These are phyloP conservation scores for Sugiyamaella japonica DNA, from an alignment of 1,139 yeast genomes.

Conservation along the genomic window DNA sequence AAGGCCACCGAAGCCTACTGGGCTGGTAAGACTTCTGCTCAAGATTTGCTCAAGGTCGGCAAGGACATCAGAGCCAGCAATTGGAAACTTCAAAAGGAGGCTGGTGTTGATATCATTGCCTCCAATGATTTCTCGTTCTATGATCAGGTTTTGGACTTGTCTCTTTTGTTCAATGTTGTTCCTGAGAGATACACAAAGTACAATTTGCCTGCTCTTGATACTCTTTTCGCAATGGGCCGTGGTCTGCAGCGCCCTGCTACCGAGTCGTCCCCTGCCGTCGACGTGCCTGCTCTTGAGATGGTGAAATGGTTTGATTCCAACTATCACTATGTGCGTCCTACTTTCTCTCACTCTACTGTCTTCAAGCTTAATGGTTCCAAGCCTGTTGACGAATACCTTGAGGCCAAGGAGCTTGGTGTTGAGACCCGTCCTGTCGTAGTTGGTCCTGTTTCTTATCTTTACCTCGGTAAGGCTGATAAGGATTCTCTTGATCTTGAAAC, in stretches of 20 bases:
- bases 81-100: conserved; percentile 97
- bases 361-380: conserved; percentile 95
- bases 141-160: conserved; percentile 94
- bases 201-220: conserved; percentile 86
- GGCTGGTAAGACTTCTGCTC: conserved; percentile 88
- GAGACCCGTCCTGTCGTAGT: conserved; percentile 96
- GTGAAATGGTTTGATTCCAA: conserved; percentile 99
- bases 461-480: conserved; percentile 97
- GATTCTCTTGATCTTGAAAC: conserved; percentile 96
- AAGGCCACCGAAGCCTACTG: conserved; percentile 99
- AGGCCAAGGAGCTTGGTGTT: conserved; percentile 94
- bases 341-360: conserved; percentile 90
- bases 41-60: conserved; percentile 87
- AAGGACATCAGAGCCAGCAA: conserved; percentile 92
- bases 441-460: conserved; percentile 95
- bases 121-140: conserved; percentile 98
- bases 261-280: conserved; percentile 84
- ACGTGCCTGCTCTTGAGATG: conserved; percentile 99
- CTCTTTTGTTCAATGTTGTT: conserved; percentile 88
- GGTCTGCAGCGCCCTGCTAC: conserved; percentile 98
- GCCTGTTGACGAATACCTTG: conserved; percentile 96
- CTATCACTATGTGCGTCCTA: conserved; percentile 99
- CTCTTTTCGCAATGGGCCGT: conserved; percentile 99
- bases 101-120: conserved; percentile 96
- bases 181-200: conserved; percentile 96